Percentiles rank a stretch among this genome's conserved stretches.
These are phyloP conservation scores for Globisporangium megalacanthum DNA, from an alignment of 352 stramenopile genomes.

Conservation along the genomic window DNA sequence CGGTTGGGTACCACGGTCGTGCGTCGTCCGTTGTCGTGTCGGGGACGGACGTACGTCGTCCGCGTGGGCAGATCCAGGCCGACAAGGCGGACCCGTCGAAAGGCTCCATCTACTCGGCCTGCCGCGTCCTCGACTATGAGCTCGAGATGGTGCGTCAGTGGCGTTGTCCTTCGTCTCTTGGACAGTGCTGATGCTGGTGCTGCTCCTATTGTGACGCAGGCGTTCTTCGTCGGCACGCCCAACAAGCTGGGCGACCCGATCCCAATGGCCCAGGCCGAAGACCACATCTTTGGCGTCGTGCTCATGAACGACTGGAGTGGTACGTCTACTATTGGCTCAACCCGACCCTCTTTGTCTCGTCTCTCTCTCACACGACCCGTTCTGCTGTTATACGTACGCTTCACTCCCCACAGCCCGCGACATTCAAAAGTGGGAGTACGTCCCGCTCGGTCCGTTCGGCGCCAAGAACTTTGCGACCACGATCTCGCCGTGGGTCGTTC, in stretches of 20 bases:
- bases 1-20: constrained; percentile 97
- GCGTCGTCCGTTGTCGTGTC: constrained; percentile 88
- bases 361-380: neutral
- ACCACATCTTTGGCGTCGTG: constrained; percentile 96
- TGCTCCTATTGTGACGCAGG: constrained; percentile 19
- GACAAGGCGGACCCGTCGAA: constrained; percentile 89
- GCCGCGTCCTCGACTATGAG: constrained; percentile 94
- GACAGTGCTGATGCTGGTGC: neutral
- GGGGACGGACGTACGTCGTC: constrained; percentile 79
- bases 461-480: constrained; percentile 97
- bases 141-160: constrained; percentile 83
- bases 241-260: constrained; percentile 90
- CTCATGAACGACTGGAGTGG: constrained; percentile 98
- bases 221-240: constrained; percentile 89
- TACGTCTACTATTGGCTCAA: constrained; percentile 15
- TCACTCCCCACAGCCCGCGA: constrained; percentile 43
- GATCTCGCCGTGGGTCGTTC: constrained; percentile 96
- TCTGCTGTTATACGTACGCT: neutral
- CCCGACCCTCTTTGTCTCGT: neutral
- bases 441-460: constrained; percentile 95
- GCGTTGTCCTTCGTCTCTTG: too few species aligned
- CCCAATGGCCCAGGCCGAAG: constrained; percentile 85
- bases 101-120: constrained; percentile 89
- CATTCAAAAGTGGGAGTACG: constrained; percentile 97
- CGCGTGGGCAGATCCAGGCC: constrained; percentile 91